A percentile compares a stretch with the other conserved stretches of the same genome.
These are phyloP conservation scores for Grigorovia humatica DNA, from an alignment of 805 yeast species.

Conservation along the genomic window DNA sequence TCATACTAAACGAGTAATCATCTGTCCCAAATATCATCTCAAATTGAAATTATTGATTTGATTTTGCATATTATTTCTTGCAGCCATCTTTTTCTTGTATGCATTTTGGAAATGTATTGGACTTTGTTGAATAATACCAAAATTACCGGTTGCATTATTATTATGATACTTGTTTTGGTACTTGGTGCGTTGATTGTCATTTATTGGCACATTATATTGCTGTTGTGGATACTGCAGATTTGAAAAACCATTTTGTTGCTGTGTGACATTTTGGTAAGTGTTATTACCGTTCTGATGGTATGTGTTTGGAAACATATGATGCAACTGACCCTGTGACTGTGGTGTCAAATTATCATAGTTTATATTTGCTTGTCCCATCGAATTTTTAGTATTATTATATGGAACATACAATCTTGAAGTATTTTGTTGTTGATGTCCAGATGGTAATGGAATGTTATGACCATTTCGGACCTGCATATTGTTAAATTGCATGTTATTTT, in stretches of 20 bases:
- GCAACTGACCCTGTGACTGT: constrained; percentile 8
- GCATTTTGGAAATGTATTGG: constrained; percentile 30
- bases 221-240: constrained; percentile 1
- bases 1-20: too few species aligned
- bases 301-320: constrained; percentile 9
- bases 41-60: constrained; percentile 38
- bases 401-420: background rate
- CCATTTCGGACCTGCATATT: too few species aligned
- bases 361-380: background rate
- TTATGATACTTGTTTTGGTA: too few species aligned
- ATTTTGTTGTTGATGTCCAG: too few species aligned
- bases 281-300: constrained; percentile 9
- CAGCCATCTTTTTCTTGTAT: constrained; percentile 30
- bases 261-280: constrained; percentile 6
- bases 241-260: background rate
- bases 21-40: constrained; percentile 14
- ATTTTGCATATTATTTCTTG: constrained; percentile 28
- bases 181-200: constrained; percentile 2
- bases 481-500: too few species aligned
- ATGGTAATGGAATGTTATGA: too few species aligned
- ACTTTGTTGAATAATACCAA: background rate
- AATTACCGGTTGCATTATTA: constrained; percentile 1
- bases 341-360: background rate
- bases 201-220: background rate
- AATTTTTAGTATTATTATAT: background rate